phyloP scores from a whole-genome alignment of 2,329 filamentous ascomycete genomes.

The Helotiales sp. region DNA sequence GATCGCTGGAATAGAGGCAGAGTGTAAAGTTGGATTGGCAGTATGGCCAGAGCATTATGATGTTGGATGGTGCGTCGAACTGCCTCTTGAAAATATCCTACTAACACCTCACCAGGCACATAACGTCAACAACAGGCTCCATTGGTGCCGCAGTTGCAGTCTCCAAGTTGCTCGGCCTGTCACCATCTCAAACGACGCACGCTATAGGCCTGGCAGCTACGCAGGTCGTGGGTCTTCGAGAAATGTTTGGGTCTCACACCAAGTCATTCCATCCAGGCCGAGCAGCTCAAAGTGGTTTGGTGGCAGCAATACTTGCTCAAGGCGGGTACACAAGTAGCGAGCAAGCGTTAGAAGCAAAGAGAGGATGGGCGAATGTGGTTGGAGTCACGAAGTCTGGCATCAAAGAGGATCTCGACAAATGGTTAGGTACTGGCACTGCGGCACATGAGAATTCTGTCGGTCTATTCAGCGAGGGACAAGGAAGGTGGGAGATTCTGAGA shows the following conservation, averaged over 20 bases:
- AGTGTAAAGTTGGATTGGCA: constrained; percentile 51
- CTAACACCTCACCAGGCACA: constrained; percentile 37
- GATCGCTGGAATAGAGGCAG: constrained; percentile 51
- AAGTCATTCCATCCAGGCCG: constrained; percentile 56
- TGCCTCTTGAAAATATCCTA: neutral
- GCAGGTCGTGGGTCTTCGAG: constrained; percentile 53
- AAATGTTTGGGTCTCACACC: constrained; percentile 56
- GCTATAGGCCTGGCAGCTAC: constrained; percentile 54
- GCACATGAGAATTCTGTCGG: constrained; percentile 9
- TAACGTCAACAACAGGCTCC: constrained; percentile 51
- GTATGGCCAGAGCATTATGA: constrained; percentile 57
- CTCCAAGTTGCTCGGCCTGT: constrained; percentile 45
- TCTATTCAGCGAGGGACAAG: constrained; percentile 1
- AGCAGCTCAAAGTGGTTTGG: constrained; percentile 51
- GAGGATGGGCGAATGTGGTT: constrained; percentile 55
- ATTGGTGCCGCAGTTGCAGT: constrained; percentile 54
- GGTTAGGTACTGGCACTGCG: constrained; percentile 33
- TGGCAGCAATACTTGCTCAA: constrained; percentile 46
- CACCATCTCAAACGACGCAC: constrained; percentile 42
- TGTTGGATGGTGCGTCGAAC: constrained; percentile 42
- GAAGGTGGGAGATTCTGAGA: constrained; percentile 50
- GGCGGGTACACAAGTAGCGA: constrained; percentile 50
- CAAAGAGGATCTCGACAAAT: constrained; percentile 37
- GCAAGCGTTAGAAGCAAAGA: constrained; percentile 49
- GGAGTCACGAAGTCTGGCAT: constrained; percentile 42